These are phyloP conservation scores for Trichoderma endophyticum DNA, from an alignment of 2,329 filamentous ascomycete genomes.

Conservation along the genomic window DNA sequence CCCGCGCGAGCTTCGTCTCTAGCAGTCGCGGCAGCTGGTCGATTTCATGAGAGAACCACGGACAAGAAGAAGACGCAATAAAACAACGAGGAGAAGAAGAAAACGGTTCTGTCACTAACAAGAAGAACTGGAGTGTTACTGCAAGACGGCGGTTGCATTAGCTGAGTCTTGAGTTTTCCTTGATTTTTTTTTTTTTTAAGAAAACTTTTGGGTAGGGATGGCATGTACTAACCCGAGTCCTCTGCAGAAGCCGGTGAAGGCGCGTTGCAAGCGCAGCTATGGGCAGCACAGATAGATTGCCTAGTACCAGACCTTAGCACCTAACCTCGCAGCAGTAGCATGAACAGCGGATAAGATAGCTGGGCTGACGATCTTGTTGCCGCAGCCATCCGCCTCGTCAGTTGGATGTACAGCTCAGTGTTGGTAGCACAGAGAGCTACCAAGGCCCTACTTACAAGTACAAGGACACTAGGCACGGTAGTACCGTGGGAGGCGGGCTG, in stretches of 20 bases:
- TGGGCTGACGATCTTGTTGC: conserved; percentile 1
- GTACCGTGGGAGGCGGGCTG: background rate
- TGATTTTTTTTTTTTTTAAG: background rate
- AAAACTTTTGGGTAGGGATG: background rate
- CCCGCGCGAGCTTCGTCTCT: background rate
- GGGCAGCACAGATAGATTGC: background rate
- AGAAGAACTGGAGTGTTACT: background rate
- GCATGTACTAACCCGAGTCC: background rate
- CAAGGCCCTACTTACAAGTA: background rate
- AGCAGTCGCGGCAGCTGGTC: background rate
- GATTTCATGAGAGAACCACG: background rate
- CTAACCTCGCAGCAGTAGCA: background rate
- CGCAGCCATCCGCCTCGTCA: background rate
- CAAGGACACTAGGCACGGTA: background rate
- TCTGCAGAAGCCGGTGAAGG: conserved; percentile 8
- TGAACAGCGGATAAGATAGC: background rate
- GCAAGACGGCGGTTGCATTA: conserved; percentile 1
- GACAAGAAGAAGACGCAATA: background rate
- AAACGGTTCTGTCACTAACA: background rate
- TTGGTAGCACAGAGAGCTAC: background rate
- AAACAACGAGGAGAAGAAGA: background rate
- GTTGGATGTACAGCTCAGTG: background rate
- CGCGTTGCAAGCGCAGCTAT: conserved; percentile 5
- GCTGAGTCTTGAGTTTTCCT: background rate
- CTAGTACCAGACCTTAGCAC: background rate